Conservation (phyloP, 352 stramenopile genomes). For the Globisporangium heterothallicum region DNA sequence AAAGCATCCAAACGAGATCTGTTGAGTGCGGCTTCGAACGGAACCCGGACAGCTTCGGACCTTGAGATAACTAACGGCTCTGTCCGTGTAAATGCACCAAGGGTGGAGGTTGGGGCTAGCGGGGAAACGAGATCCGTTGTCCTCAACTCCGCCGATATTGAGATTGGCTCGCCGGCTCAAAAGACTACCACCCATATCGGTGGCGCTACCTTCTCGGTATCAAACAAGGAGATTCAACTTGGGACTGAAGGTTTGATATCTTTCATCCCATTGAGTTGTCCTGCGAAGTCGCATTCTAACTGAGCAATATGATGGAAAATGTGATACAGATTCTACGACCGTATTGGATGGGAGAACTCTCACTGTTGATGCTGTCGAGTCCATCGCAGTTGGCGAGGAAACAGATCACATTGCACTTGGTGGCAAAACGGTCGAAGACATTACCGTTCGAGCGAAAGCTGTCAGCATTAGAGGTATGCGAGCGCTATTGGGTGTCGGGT, state of each 20-base stretch:
- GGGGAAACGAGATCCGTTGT: constrained; percentile 8
- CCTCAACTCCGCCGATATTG: neutral
- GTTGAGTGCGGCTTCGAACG: neutral
- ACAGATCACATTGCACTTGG: constrained; percentile 10
- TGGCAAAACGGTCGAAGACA: constrained; percentile 11
- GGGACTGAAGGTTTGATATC: constrained; percentile 7
- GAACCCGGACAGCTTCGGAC: neutral
- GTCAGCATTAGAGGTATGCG: constrained; percentile 24
- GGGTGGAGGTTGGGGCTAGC: constrained; percentile 2
- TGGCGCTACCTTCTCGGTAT: constrained; percentile 5
- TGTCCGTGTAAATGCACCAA: constrained; percentile 1
- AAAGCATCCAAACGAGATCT: neutral
- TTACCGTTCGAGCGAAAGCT: constrained; percentile 15
- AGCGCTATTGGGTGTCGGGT: neutral
- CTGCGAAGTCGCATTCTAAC: neutral
- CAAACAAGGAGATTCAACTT: constrained; percentile 9
- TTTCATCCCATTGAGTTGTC: neutral
- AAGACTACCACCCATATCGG: constrained; percentile 6
- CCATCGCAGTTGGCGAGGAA: constrained; percentile 6
- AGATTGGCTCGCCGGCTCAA: constrained; percentile 2
- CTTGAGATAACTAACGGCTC: constrained; percentile 9
- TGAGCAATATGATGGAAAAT: neutral
- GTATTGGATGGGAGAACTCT: constrained; percentile 3
- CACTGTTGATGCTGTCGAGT: constrained; percentile 1
- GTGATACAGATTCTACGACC: constrained; percentile 4